Conservation (phyloP, 2,329 filamentous ascomycete genomes). For the Alternaria gaisen region DNA sequence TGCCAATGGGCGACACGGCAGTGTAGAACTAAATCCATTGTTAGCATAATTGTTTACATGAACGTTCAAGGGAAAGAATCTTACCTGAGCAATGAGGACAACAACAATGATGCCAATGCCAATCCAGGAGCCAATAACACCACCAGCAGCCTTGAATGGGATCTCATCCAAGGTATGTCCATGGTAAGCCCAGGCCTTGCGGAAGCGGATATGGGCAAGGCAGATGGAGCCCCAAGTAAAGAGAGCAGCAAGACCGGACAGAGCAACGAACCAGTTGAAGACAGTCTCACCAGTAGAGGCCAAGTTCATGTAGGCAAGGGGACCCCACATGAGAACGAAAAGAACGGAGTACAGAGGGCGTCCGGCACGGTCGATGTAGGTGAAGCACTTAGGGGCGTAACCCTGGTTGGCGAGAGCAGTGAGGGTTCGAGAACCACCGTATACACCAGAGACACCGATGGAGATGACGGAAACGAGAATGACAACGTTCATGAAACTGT, state of each 20-base stretch:
- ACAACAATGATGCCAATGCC: conserved; percentile 52
- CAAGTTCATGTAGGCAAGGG: conserved; percentile 74
- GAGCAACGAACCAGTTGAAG: conserved; percentile 81
- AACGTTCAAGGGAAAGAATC: neutral
- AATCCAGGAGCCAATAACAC: conserved; percentile 53
- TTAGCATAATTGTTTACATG: conserved; percentile 7
- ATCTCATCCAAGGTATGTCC: conserved; percentile 56
- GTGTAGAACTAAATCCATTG: conserved; percentile 51
- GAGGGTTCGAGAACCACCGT: conserved; percentile 65
- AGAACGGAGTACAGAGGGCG: conserved; percentile 79
- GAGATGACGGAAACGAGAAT: conserved; percentile 69
- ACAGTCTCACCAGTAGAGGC: conserved; percentile 58
- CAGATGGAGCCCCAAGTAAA: conserved; percentile 89
- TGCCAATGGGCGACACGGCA: conserved; percentile 43
- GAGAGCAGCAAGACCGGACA: conserved; percentile 76
- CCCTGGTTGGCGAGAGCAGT: conserved; percentile 62
- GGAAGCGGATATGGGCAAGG: conserved; percentile 91
- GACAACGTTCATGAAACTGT: conserved; percentile 72
- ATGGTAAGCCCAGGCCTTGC: conserved; percentile 58
- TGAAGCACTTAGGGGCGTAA: conserved; percentile 79
- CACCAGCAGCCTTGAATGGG: conserved; percentile 54
- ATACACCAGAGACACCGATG: conserved; percentile 67
- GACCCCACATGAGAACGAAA: conserved; percentile 72
- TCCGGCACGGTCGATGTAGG: conserved; percentile 83
- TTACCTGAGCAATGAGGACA: conserved; percentile 52